Conservation (phyloP, 768 basidiomycete species). For the Naganishia randhawae region DNA sequence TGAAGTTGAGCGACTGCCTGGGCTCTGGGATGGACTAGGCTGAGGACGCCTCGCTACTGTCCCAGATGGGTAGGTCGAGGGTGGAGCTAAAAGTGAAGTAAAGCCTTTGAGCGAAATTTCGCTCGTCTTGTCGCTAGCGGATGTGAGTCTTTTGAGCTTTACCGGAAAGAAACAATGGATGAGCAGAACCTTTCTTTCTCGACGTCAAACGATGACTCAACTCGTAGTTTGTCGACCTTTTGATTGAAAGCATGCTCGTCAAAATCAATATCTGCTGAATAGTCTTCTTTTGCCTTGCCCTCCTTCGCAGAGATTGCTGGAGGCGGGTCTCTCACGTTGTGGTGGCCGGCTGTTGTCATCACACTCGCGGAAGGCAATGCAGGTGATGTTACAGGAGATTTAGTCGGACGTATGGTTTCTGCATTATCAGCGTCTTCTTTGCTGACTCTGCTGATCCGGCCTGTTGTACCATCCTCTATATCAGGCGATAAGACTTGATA, state of each 20-base stretch:
- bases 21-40: not conserved
- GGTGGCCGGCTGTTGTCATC: not conserved
- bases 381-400: slow-evolving; percentile 4
- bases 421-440: slow-evolving; percentile 46
- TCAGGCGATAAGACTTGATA: slow-evolving; percentile 1
- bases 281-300: not conserved
- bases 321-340: not conserved
- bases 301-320: not conserved
- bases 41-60: not conserved
- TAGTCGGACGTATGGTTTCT: slow-evolving; percentile 25
- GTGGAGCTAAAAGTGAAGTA: not conserved
- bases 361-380: not conserved
- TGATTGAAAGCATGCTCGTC: slow-evolving; percentile 7
- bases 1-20: slow-evolving; percentile 20
- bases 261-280: slow-evolving; percentile 7
- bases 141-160: slow-evolving; percentile 59
- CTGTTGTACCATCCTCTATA: not conserved
- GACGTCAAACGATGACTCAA: not conserved
- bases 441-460: slow-evolving; percentile 11
- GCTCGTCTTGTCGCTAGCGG: slow-evolving; percentile 6
- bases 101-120: not conserved
- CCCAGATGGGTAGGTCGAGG: not conserved
- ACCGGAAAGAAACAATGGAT: slow-evolving; percentile 27
- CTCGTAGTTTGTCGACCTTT: slow-evolving; percentile 15
- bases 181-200: not conserved